A percentile compares a stretch with the other conserved stretches of the same genome.
These are phyloP conservation scores for Orbilia quercus DNA, from an alignment of 2,329 filamentous ascomycete genomes.

Conservation along the genomic window DNA sequence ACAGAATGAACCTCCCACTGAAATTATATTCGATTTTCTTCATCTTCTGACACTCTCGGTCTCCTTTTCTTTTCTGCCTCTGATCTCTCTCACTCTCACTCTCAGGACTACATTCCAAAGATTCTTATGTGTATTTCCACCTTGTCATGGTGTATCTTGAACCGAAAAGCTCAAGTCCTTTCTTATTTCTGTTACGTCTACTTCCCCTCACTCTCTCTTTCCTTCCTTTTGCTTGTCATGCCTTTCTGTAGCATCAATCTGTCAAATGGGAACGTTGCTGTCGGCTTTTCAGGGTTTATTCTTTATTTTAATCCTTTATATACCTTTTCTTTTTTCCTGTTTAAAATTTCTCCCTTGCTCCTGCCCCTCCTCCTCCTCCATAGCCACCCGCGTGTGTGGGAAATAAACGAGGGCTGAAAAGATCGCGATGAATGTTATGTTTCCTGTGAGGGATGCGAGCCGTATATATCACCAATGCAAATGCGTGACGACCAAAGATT, in stretches of 20 bases:
- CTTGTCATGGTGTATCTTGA: slow-evolving; percentile 33
- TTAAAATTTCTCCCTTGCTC: too few relatives aligned
- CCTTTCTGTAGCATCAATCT: slow-evolving; percentile 38
- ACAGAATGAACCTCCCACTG: too few relatives aligned
- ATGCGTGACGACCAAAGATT: too few relatives aligned
- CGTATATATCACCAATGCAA: too few relatives aligned
- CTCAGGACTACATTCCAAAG: slow-evolving; percentile 4
- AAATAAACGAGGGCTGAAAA: too few relatives aligned
- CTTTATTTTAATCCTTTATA: too few relatives aligned
- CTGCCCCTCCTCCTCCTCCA: too few relatives aligned
- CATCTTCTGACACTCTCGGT: slow-evolving; percentile 3
- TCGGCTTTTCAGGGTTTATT: background rate
- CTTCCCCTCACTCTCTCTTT: slow-evolving; percentile 1
- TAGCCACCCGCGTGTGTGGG: too few relatives aligned
- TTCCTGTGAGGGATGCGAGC: too few relatives aligned
- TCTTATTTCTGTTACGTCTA: background rate
- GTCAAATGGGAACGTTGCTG: slow-evolving; percentile 39
- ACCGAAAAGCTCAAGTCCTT: slow-evolving; percentile 39
- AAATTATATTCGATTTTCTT: background rate
- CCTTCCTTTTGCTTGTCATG: slow-evolving; percentile 14
- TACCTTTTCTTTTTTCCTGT: background rate
- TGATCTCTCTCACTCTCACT: slow-evolving; percentile 19
- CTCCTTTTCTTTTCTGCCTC: slow-evolving; percentile 4
- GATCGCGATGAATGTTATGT: too few relatives aligned
- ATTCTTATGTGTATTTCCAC: slow-evolving; percentile 24